Evolutionary conservation across 768 basidiomycete genomes (phyloP).

Genomic region (Psilocybe tampanensis): DNA sequence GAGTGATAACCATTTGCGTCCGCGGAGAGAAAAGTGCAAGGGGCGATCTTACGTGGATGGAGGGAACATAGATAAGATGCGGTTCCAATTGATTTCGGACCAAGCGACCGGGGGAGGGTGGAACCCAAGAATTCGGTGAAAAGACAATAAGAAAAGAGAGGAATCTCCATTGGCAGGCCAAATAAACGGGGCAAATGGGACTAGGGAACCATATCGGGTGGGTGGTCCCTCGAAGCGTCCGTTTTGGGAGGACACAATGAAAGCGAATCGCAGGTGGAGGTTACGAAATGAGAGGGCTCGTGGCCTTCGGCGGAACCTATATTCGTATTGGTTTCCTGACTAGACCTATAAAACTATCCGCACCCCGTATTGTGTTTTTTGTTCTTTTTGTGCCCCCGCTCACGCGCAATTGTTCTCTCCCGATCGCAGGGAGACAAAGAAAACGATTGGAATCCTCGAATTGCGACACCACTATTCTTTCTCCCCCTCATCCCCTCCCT

Average conservation of each 20-base stretch:
- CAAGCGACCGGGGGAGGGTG: slow-evolving; percentile 29
- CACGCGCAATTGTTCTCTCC: slow-evolving; percentile 61
- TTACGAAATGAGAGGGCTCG: slow-evolving; percentile 39
- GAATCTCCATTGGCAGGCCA: slow-evolving; percentile 38
- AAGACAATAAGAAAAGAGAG: slow-evolving; percentile 47
- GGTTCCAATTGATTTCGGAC: slow-evolving; percentile 37
- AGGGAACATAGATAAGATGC: slow-evolving; percentile 27
- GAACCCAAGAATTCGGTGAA: slow-evolving; percentile 17
- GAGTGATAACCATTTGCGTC: slow-evolving; percentile 6
- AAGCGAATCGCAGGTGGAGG: slow-evolving; percentile 29
- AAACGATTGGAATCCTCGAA: slow-evolving; percentile 41
- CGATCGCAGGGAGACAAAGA: slow-evolving; percentile 51
- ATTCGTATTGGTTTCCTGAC: slow-evolving; percentile 26
- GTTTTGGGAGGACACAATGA: slow-evolving; percentile 36
- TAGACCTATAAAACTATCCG: slow-evolving; percentile 54
- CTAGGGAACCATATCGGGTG: slow-evolving; percentile 37
- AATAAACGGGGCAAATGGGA: slow-evolving; percentile 31
- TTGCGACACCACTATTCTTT: slow-evolving; percentile 51
- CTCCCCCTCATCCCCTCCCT: slow-evolving; percentile 38
- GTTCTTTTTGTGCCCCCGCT: slow-evolving; percentile 56
- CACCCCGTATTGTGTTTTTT: slow-evolving; percentile 49
- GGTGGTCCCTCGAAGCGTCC: slow-evolving; percentile 30
- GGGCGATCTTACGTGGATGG: slow-evolving; percentile 26
- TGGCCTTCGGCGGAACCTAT: slow-evolving; percentile 42
- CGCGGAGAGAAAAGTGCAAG: slow-evolving; percentile 25